Evolutionary conservation across 768 basidiomycete species (phyloP).

Genomic region (Coprinopsis marcescibilis): DNA sequence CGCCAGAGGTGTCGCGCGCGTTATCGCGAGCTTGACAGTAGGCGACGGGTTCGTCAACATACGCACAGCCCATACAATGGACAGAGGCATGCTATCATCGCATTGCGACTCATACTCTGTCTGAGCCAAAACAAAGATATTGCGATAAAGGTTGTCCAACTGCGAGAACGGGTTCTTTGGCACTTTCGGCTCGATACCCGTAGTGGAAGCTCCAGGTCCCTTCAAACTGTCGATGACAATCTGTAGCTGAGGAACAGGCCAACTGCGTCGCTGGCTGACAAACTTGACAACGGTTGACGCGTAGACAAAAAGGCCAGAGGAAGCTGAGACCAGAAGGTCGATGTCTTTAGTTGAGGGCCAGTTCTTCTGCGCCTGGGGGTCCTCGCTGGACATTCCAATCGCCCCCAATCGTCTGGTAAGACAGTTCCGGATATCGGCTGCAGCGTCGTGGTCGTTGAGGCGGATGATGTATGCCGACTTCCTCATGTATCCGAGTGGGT

Average conservation of each 20-base stretch:
- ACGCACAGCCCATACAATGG: no score
- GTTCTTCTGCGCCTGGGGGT: background rate
- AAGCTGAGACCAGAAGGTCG: background rate
- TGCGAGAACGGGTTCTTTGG: no score
- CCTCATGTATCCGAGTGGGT: background rate
- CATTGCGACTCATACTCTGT: no score
- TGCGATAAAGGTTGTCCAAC: no score
- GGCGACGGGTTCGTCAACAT: no score
- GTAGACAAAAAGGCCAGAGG: slow-evolving; percentile 7
- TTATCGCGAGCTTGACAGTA: no score
- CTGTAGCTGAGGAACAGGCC: background rate
- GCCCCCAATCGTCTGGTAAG: background rate
- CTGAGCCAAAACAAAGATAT: no score
- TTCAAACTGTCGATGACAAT: background rate
- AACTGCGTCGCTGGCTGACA: background rate
- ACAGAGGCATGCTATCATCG: no score
- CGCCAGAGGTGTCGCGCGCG: no score
- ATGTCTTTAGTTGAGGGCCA: background rate
- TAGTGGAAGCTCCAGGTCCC: background rate
- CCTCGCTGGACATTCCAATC: background rate
- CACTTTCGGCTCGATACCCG: no score
- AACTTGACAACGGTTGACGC: slow-evolving; percentile 2
- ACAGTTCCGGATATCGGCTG: background rate
- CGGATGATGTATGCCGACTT: no score
- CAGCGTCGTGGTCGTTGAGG: no score